Percentiles rank a stretch among this genome's conserved stretches.
phyloP scores from a whole-genome alignment of 2,329 filamentous ascomycete species.

The Xylariaceae sp. region DNA sequence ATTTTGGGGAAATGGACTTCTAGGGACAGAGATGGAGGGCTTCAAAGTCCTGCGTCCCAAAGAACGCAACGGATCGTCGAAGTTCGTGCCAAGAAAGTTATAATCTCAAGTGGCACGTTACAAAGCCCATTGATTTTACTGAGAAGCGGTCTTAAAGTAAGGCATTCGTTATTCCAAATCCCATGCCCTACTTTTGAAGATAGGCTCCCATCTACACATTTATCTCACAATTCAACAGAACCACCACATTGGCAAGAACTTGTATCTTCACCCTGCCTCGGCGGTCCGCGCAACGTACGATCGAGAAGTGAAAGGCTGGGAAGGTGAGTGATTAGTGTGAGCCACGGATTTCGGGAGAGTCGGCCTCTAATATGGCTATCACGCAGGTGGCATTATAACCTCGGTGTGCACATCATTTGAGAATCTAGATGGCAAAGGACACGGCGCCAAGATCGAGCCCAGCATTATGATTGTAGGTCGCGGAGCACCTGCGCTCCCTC shows the following conservation, averaged over 20 bases:
- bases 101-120: conserved; percentile 73
- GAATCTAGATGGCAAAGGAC: conserved; percentile 73
- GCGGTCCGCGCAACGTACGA: conserved; percentile 59
- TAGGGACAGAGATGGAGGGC: conserved; percentile 58
- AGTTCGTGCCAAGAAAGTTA: conserved; percentile 74
- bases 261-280: conserved; percentile 75
- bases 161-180: conserved; percentile 18
- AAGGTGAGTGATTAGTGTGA: conserved; percentile 36
- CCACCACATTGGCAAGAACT: conserved; percentile 73
- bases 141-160: conserved; percentile 70
- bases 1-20: conserved; percentile 73
- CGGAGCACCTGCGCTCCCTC: background rate
- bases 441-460: conserved; percentile 79
- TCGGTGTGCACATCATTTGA: conserved; percentile 73
- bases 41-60: conserved; percentile 46
- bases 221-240: conserved; percentile 47
- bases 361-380: conserved; percentile 1
- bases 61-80: conserved; percentile 57
- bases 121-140: conserved; percentile 72
- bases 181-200: background rate
- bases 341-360: background rate
- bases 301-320: conserved; percentile 67
- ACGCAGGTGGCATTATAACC: conserved; percentile 71
- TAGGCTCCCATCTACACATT: background rate
- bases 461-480: conserved; percentile 61